Conservation (phyloP, 148 eudicot species). For the Dysphania ambrosioides region DNA sequence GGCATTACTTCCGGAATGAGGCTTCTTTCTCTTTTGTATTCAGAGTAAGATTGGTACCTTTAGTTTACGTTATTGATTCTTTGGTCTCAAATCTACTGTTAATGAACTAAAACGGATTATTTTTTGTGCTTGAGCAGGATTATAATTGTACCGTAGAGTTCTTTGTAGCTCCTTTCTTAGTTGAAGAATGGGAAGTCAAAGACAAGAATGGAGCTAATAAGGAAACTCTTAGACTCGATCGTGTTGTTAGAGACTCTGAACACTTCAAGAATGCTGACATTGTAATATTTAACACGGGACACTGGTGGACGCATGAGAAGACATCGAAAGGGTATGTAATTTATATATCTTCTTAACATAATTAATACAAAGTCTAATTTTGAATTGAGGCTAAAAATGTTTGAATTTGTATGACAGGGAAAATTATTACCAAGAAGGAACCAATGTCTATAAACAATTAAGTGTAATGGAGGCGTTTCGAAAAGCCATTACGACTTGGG, state of each 20-base stretch:
- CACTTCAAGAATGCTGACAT: constrained; percentile 68
- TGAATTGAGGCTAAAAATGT: neutral
- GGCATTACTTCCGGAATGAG: constrained; percentile 59
- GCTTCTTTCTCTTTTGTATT: constrained; percentile 83
- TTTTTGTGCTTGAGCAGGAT: constrained; percentile 42
- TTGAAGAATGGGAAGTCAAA: constrained; percentile 68
- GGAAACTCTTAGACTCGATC: constrained; percentile 89
- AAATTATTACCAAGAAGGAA: constrained; percentile 92
- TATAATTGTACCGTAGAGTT: constrained; percentile 77
- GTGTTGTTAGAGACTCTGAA: constrained; percentile 45
- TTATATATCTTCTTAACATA: neutral
- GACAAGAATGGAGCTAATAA: constrained; percentile 53
- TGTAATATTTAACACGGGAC: constrained; percentile 85
- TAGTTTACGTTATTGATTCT: neutral
- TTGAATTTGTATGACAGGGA: constrained; percentile 40
- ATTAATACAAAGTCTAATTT: neutral
- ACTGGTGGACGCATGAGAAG: constrained; percentile 98
- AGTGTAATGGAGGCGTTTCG: constrained; percentile 77
- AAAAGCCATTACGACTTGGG: constrained; percentile 91
- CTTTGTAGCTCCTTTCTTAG: constrained; percentile 85
- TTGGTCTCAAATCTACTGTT: neutral
- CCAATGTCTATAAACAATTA: constrained; percentile 70
- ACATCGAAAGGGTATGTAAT: constrained; percentile 72
- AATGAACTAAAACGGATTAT: neutral
- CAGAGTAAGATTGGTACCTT: constrained; percentile 41